Evolutionary conservation across 1,284 basidiomycete species (phyloP), one percentile per base, ranked within the genome.

Genomic region (Puccinia horiana): DNA sequence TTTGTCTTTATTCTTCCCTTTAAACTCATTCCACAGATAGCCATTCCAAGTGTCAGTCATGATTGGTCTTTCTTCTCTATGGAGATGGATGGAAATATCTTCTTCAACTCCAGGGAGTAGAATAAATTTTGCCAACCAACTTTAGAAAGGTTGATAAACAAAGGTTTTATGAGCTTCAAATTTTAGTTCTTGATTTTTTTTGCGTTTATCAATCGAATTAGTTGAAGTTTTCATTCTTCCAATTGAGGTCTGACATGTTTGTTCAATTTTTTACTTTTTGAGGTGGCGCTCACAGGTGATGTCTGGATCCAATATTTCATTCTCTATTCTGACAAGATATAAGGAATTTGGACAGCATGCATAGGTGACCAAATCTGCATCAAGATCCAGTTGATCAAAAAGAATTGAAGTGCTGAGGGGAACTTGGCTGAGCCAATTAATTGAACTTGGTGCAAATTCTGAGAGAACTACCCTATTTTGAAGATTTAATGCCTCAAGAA

Each of bases 11-110:
- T 37, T 58, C 29, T 58, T 75, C 9, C 73, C 73, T 16, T 52
- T 1, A 75, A 61, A 75, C 5, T 61, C 5, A 20, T 29, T n/a
- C 54, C 73, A 75, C 16, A 75, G 20, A 37, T 40, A 35, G 12
- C 49, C 54, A 37, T 75, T 52, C 52, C 73, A 75, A 56, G 58
- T 75, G 40, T 61, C 49, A 75, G 73, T 75, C 73, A 75, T 75
- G 16, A 23, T 23, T 75, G 73, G 26, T 5, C 16, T 56, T 37
- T 32, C 2, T 40, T 58, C 8, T 75, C 32, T n/a, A 40, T 75
- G 20, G 26, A 75, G 54, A 23, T 72, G 69, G 4, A 72, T 49
- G 29, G 44, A 26, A 49, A 72, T 42, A n/a, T 75, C 40, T 16
- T 75, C 73, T 18, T 61, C 54, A n/a, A 75, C 42, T 56, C 54